Evolutionary conservation across 805 yeast genomes (phyloP), one percentile per base, ranked within the genome.

Genomic region (Huiozyma naganishii): DNA sequence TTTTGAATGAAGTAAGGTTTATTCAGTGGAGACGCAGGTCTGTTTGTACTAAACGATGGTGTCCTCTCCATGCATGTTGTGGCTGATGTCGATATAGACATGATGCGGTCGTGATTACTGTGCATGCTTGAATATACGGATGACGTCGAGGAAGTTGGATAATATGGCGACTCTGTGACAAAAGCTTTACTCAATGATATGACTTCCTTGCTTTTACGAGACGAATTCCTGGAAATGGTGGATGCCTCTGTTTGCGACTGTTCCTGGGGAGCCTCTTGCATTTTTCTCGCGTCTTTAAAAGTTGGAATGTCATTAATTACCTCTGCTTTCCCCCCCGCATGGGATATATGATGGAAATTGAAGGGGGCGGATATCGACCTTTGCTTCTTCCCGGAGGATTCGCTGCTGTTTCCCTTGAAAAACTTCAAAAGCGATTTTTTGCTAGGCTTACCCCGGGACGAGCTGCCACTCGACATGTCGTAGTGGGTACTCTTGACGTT

Each of bases 261-360:
- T 29, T 33, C 6, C 27, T 11, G 7, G 11, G 27, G 8, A 27
- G 27, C 30, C 7, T 29, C 8, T 17, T 37, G 17, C 27, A 32
- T 39, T 12, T 40, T 41, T 27, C 45, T 45, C 23, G 41, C 47
- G 7, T 49, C 46, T 32, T n/a, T 11, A 6, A 12, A n/a, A 27
- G 28, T 37, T 36, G 32, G 33, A 34, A 29, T 41, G 37, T 27
- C 40, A 12, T 37, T 30, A 30, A 32, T 12, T 12, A 35, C 35
- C 5, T 52, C 53, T 23, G 45, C 41, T 29, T 51, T 50, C 11
- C 58, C 55, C 41, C 65, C 66, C 6, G 69, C 63, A 45, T 68
- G 72, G 7, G 68, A 63, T 17, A 68, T 64, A 50, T 68, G 72
- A 13, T 61, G 65, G 46, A 68, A 68, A 4, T 52, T 65, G 44